Evolutionary conservation across 179 eudicot genomes (phyloP).

Genomic region (Actinidia polygama): DNA sequence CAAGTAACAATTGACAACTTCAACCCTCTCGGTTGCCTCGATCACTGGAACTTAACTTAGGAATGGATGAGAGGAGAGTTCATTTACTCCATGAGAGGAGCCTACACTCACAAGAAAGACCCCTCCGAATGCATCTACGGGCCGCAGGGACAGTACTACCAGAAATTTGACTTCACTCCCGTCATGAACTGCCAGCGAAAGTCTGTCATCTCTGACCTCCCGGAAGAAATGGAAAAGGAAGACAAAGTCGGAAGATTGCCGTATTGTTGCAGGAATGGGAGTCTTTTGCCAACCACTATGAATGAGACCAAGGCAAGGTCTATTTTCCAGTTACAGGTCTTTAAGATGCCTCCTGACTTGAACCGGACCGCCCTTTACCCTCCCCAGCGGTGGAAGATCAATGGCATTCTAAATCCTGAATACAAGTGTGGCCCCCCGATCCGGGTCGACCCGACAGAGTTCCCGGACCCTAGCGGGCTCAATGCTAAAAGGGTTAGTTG

Average conservation of each 20-base stretch:
- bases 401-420: conserved; percentile 62
- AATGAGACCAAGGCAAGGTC: conserved; percentile 53
- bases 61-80: conserved; percentile 97
- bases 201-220: conserved; percentile 75
- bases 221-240: conserved; percentile 56
- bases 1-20: conserved; percentile 81
- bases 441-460: conserved; percentile 55
- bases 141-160: conserved; percentile 64
- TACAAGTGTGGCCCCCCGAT: conserved; percentile 76
- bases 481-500: conserved; percentile 39
- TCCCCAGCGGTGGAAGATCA: conserved; percentile 65
- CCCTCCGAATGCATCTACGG: conserved; percentile 75
- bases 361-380: conserved; percentile 50
- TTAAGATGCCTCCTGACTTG: conserved; percentile 55
- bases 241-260: conserved; percentile 79
- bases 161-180: conserved; percentile 62
- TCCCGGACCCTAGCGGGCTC: conserved; percentile 72
- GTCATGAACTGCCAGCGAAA: conserved; percentile 62
- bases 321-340: conserved; percentile 46
- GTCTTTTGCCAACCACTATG: conserved; percentile 40
- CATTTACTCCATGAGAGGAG: conserved; percentile 70
- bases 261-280: conserved; percentile 48
- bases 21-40: conserved; percentile 82
- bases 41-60: conserved; percentile 95
- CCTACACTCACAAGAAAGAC: conserved; percentile 64